Base-by-base conservation (phyloP, 306 rosid species). In the Vigna trinervia region DNA sequence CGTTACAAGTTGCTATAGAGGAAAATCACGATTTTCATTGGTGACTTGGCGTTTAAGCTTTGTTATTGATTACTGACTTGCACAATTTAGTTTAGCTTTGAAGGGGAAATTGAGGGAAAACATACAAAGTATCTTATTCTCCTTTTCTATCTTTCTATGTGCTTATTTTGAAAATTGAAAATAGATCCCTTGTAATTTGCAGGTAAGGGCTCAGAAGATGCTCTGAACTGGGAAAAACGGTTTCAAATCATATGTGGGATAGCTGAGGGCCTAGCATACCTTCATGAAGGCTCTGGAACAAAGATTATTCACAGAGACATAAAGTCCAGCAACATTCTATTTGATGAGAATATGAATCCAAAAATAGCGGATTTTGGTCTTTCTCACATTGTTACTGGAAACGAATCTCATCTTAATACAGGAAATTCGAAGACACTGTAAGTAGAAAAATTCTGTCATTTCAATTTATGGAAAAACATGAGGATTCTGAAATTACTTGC, bases 331-430 rank as follows among this genome's bases (percentile, higher is more conserved):
- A 90, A 90, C 77, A 83, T 90, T 82, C 78, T 92, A 10, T 82
- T 92, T 50, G 96, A 88, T 56, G 87, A 84, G 75, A 67, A 84
- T 75, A 81, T 86, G 54, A 74, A 57, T 68, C 93, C 93, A 57
- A 92, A 92, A 79, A 82, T 92, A 62, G 96, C 87, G 32, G 92
- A 88, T 82, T 90, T 90, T 67, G 90, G 96, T 54, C 88, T 90
- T 78, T 86, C 85, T 41, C 73, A 86, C 36, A 50, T 69, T 46
- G 84, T 84, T 73, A 69, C 80, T 32, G 54, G 74, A 8, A 88
- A 87, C 58, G 81, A 58, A 73, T 78, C 87, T 81, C 92, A 87
- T 80, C 23, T 83, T 73, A 87, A 84, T 80, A 86, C 90, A 17
- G 86, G 82, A 68, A 81, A 80, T 61, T 82, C 88, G 3, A 90